A percentile compares a stretch with the other conserved stretches of the same genome.
phyloP scores from a whole-genome alignment of 352 stramenopile genomes.

The Hyaloperonospora brassicae region DNA sequence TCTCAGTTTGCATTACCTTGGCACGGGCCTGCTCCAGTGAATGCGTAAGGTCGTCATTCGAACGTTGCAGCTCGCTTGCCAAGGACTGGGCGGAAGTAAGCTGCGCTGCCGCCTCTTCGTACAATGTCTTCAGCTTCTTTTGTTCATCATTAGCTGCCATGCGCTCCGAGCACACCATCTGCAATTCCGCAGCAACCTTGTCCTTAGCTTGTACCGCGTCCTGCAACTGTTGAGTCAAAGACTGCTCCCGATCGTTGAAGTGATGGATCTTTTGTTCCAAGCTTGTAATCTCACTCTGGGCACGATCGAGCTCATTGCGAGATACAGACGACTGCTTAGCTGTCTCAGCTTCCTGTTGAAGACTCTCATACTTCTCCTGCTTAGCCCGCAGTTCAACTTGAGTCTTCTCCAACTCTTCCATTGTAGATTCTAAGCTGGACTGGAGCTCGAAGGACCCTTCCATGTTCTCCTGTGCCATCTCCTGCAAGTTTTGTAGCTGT shows the following conservation, averaged over 20 bases:
- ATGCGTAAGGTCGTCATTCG: conserved; percentile 42
- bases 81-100: conserved; percentile 25
- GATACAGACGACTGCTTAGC: conserved; percentile 22
- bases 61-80: conserved; percentile 32
- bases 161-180: conserved; percentile 22
- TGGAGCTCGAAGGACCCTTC: conserved; percentile 47
- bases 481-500: conserved; percentile 59
- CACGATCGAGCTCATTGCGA: conserved; percentile 29
- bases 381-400: conserved; percentile 23
- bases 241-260: conserved; percentile 31
- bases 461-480: conserved; percentile 50
- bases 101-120: conserved; percentile 21
- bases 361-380: conserved; percentile 17
- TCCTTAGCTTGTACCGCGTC: conserved; percentile 23
- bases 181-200: conserved; percentile 20
- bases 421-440: conserved; percentile 44
- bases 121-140: conserved; percentile 21
- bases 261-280: conserved; percentile 33
- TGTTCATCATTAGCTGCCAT: conserved; percentile 26
- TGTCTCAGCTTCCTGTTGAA: conserved; percentile 20
- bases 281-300: conserved; percentile 28
- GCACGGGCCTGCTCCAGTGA: conserved; percentile 37
- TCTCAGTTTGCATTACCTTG: conserved; percentile 36
- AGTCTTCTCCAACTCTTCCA: conserved; percentile 36
- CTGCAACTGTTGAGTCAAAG: conserved; percentile 32